Evolutionary conservation across 2,329 filamentous ascomycete genomes (phyloP).

Genomic region (Fusarium euwallaceae): DNA sequence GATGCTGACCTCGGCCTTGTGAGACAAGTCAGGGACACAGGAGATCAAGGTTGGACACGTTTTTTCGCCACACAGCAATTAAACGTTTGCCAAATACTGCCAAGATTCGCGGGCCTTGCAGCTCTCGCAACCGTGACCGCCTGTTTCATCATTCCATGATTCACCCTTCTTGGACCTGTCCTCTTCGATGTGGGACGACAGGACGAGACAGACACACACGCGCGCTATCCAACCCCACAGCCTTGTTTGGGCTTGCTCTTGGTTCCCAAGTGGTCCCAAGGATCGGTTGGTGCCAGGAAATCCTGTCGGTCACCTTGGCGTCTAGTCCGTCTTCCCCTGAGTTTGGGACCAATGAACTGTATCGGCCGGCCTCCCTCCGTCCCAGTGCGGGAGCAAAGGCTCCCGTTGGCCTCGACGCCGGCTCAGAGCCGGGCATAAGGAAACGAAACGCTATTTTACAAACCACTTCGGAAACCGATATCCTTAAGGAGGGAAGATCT

Average conservation of each 20-base stretch:
- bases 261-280: not conserved
- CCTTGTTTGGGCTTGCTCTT: constrained; percentile 17
- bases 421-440: constrained; percentile 29
- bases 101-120: constrained; percentile 31
- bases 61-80: constrained; percentile 40
- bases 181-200: constrained; percentile 3
- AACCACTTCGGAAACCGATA: constrained; percentile 3
- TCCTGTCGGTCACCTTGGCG: constrained; percentile 16
- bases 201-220: not conserved
- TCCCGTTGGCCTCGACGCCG: constrained; percentile 31
- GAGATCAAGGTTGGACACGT: constrained; percentile 21
- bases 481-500: constrained; percentile 18
- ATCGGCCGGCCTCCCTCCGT: constrained; percentile 12
- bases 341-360: constrained; percentile 21
- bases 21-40: constrained; percentile 29
- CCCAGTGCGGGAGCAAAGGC: constrained; percentile 21
- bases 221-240: constrained; percentile 19
- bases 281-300: constrained; percentile 23
- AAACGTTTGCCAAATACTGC: constrained; percentile 31
- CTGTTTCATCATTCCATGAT: constrained; percentile 41
- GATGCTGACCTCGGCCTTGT: constrained; percentile 28
- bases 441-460: constrained; percentile 19
- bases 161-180: not conserved
- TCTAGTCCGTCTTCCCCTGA: constrained; percentile 9
- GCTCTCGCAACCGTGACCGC: constrained; percentile 24